Evolutionary conservation across 2,329 filamentous ascomycete species (phyloP).

Genomic region (Fusarium anthophilum): DNA sequence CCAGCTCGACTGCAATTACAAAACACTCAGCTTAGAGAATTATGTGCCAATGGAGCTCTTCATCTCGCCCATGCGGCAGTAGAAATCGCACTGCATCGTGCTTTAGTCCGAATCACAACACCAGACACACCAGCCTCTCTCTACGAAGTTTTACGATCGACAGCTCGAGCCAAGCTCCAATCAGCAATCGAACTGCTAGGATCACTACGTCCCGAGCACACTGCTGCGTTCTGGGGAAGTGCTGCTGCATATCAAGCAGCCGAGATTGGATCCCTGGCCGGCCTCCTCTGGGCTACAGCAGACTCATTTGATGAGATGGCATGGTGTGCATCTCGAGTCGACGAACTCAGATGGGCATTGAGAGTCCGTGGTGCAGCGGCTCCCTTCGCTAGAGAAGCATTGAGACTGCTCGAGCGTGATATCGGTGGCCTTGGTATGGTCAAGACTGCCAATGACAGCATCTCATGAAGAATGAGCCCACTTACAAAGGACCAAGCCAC

Average conservation of each 20-base stretch:
- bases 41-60: slow-evolving; percentile 56
- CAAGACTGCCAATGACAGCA: slow-evolving; percentile 24
- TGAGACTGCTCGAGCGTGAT: slow-evolving; percentile 51
- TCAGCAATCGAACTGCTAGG: slow-evolving; percentile 53
- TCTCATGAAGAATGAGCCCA: neutral
- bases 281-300: slow-evolving; percentile 53
- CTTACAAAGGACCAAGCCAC: neutral
- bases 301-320: slow-evolving; percentile 50
- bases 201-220: slow-evolving; percentile 55
- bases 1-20: slow-evolving; percentile 58
- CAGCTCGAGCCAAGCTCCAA: slow-evolving; percentile 52
- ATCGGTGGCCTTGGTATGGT: slow-evolving; percentile 44
- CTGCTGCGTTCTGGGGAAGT: slow-evolving; percentile 58
- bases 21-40: slow-evolving; percentile 51
- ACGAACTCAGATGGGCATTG: slow-evolving; percentile 54
- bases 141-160: slow-evolving; percentile 48
- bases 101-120: slow-evolving; percentile 56
- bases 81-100: slow-evolving; percentile 61
- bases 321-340: slow-evolving; percentile 51
- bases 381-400: slow-evolving; percentile 51
- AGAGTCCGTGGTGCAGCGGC: slow-evolving; percentile 51
- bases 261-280: slow-evolving; percentile 53
- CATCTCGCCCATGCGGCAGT: slow-evolving; percentile 62
- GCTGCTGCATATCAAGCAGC: slow-evolving; percentile 55
- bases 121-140: slow-evolving; percentile 44